Evolutionary conservation across 140 eudicot genomes (phyloP), one percentile per base, ranked within the genome.

Genomic region (Anethum foeniculum): DNA sequence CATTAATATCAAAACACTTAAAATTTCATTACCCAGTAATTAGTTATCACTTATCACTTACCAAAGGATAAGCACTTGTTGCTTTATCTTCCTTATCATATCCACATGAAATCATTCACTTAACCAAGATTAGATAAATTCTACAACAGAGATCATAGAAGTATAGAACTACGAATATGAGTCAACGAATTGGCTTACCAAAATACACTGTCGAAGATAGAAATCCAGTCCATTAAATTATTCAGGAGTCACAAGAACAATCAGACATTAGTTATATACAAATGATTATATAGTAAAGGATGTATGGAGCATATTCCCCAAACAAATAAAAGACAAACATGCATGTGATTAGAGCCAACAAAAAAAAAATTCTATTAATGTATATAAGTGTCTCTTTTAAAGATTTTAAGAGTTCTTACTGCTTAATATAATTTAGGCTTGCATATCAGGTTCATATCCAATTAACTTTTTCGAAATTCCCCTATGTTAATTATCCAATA

Each of bases 71-170:
- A 10, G 99, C 86, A 79, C 99, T 86, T 77, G 99, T 97, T 44
- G 99, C 99, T 85, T 96, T 96, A 32, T 96, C 98, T 81, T 93
- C 99, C 82, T 96, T 96, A 80, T 96, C 99, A 88, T 96, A 96
- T 32, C 99, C 98, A 81, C 99, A 97, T 93, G 75, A 72, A 25
- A 81, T 43, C 27, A 77, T 28, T 27, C 39, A 49, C 5, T 28
- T 28, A 5, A 76, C 16, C 67, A 27, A 13, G 41, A 28, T 76
- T 30, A 76, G 67, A 49, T 76, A 10, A 39, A 49, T 7, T 76
- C 27, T 48, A 48, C 9, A 48, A 16, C 28, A 67, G 43, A 36
- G 28, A 34, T 5, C 6, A 41, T 41, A 41, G n/a, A 77, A 34
- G 25, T 48, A 41, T 41, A 41, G n/a, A 77, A 34, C 34, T 48